Conservation (phyloP, 192 early-diverging fungal genomes). For the Coemansia sp. region DNA sequence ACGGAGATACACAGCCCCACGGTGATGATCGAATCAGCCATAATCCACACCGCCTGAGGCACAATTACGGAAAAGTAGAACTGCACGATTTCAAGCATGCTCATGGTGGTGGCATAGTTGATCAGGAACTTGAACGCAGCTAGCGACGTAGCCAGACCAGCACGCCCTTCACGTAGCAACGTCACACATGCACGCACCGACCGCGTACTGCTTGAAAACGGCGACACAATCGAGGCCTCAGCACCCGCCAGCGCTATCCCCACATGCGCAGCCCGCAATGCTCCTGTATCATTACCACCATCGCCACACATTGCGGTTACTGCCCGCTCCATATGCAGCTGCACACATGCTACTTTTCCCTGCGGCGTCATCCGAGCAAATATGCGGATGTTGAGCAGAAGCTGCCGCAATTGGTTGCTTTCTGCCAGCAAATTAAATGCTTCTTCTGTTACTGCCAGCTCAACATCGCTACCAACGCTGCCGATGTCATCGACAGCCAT, state of each 20-base stretch:
- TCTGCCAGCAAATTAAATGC: slow-evolving; percentile 59
- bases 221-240: slow-evolving; percentile 79
- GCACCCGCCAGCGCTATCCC: slow-evolving; percentile 76
- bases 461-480: slow-evolving; percentile 24
- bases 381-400: slow-evolving; percentile 65
- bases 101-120: slow-evolving; percentile 72
- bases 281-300: slow-evolving; percentile 83
- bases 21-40: slow-evolving; percentile 69
- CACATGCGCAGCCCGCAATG: slow-evolving; percentile 74
- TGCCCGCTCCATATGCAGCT: slow-evolving; percentile 73
- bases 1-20: slow-evolving; percentile 64
- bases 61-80: slow-evolving; percentile 76
- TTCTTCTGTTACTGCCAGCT: slow-evolving; percentile 71
- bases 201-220: slow-evolving; percentile 64
- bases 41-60: slow-evolving; percentile 71
- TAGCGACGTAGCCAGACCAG: slow-evolving; percentile 71
- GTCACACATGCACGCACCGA: slow-evolving; percentile 69
- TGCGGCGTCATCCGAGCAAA: slow-evolving; percentile 79
- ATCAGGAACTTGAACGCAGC: slow-evolving; percentile 78
- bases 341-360: slow-evolving; percentile 71
- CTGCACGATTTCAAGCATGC: slow-evolving; percentile 62
- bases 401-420: slow-evolving; percentile 44
- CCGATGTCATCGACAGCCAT: slow-evolving; percentile 37
- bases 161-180: slow-evolving; percentile 69
- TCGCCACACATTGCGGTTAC: slow-evolving; percentile 86